phyloP scores from a whole-genome alignment of 2,329 filamentous ascomycete genomes.

The Penicillium sp. region DNA sequence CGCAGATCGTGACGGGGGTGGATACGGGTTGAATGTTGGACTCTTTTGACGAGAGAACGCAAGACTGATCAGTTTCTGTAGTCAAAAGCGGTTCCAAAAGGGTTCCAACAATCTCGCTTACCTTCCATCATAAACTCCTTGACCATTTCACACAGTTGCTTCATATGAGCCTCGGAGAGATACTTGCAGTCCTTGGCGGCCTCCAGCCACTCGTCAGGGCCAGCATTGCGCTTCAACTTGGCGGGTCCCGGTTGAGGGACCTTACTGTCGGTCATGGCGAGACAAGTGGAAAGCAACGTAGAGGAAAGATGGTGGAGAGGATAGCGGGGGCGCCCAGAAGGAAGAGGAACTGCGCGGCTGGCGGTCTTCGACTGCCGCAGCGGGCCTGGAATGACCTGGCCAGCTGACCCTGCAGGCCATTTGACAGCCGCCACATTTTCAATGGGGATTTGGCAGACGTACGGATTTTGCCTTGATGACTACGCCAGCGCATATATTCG shows the following conservation, averaged over 20 bases:
- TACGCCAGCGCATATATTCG: too few relatives aligned
- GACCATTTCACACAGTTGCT: conserved; percentile 96
- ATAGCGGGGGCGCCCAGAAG: conserved; percentile 11
- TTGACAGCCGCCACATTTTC: neutral
- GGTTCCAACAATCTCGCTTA: conserved; percentile 33
- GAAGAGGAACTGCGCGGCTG: conserved; percentile 12
- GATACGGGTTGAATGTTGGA: conserved; percentile 98
- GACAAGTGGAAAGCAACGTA: conserved; percentile 1
- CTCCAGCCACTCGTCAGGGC: conserved; percentile 92
- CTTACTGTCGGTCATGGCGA: conserved; percentile 43
- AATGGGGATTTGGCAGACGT: too few relatives aligned
- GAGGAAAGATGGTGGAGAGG: conserved; percentile 4
- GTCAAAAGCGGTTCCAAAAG: too few relatives aligned
- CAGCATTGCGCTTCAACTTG: conserved; percentile 73
- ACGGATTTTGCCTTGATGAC: neutral
- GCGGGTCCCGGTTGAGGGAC: conserved; percentile 89
- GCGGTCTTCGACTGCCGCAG: conserved; percentile 10
- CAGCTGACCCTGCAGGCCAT: neutral
- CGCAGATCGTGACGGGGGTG: conserved; percentile 93
- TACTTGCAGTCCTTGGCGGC: conserved; percentile 97
- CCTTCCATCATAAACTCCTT: conserved; percentile 99
- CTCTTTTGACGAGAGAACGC: conserved; percentile 49
- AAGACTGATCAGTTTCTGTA: too few relatives aligned
- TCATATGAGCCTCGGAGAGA: conserved; percentile 93
- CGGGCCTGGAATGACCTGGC: neutral